Evolutionary conservation across 805 yeast species (phyloP).

Genomic region (Candida quercuum): DNA sequence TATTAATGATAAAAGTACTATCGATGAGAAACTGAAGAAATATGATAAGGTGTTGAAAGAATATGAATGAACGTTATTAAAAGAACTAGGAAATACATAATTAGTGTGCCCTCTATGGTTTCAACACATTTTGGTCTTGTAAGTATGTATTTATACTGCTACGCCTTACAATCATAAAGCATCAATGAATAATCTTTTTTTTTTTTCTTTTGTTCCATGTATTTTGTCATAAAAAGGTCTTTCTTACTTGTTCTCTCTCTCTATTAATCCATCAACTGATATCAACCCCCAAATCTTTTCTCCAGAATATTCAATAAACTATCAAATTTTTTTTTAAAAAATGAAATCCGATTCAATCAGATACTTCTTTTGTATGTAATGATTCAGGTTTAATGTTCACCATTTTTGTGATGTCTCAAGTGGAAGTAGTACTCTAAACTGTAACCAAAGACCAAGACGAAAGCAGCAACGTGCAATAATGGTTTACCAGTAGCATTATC

Average conservation of each 20-base stretch:
- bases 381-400: constrained; percentile 32
- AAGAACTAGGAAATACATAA: too few species aligned
- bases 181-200: background rate
- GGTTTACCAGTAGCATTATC: constrained; percentile 83
- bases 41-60: background rate
- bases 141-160: background rate
- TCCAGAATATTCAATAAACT: constrained; percentile 1
- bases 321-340: too few species aligned
- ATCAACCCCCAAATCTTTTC: background rate
- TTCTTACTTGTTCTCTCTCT: too few species aligned
- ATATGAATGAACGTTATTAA: background rate
- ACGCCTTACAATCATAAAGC: background rate
- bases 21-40: background rate
- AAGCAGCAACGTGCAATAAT: constrained; percentile 67
- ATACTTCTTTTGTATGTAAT: background rate
- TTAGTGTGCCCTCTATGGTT: too few species aligned
- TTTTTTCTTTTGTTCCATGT: background rate
- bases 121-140: background rate
- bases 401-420: constrained; percentile 54
- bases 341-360: too few species aligned
- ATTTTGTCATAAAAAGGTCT: constrained; percentile 1
- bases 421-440: constrained; percentile 92
- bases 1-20: constrained; percentile 5
- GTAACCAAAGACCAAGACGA: constrained; percentile 75
- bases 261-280: too few species aligned